A percentile compares a stretch with the other conserved stretches of the same genome.
phyloP scores from a whole-genome alignment of 495 filamentous ascomycete species.

The Jackrogersella minutella region DNA sequence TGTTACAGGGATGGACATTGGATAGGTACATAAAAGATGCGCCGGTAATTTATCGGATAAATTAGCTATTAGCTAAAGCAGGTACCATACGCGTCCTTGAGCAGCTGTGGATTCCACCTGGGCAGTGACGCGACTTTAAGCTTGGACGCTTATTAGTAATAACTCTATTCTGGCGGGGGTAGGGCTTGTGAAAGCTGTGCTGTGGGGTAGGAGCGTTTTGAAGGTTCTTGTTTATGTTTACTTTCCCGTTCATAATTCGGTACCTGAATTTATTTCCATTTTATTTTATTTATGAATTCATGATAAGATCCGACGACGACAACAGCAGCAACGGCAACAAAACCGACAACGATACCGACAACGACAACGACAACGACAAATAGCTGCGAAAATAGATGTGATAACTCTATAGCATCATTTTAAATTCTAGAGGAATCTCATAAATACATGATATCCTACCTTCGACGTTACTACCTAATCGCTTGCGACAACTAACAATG shows the following conservation, averaged over 20 bases:
- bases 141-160: too few relatives aligned
- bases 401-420: background rate
- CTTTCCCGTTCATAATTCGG: constrained; percentile 15
- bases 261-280: constrained; percentile 9
- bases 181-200: too few relatives aligned
- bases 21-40: constrained; percentile 7
- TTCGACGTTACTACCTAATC: background rate
- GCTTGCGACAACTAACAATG: constrained; percentile 47
- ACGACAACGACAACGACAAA: background rate
- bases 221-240: constrained; percentile 47
- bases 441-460: background rate
- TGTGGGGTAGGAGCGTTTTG: too few relatives aligned
- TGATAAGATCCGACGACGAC: background rate
- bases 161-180: constrained; percentile 10
- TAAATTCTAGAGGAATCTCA: background rate
- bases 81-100: background rate
- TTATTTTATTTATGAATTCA: background rate
- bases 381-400: background rate
- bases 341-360: background rate
- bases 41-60: constrained; percentile 19
- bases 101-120: too few relatives aligned
- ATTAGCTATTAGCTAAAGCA: background rate
- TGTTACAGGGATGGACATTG: background rate
- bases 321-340: background rate
- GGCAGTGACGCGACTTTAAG: constrained; percentile 23